Conservation (phyloP, 768 basidiomycete species). For the Naganishia friedmannii region DNA sequence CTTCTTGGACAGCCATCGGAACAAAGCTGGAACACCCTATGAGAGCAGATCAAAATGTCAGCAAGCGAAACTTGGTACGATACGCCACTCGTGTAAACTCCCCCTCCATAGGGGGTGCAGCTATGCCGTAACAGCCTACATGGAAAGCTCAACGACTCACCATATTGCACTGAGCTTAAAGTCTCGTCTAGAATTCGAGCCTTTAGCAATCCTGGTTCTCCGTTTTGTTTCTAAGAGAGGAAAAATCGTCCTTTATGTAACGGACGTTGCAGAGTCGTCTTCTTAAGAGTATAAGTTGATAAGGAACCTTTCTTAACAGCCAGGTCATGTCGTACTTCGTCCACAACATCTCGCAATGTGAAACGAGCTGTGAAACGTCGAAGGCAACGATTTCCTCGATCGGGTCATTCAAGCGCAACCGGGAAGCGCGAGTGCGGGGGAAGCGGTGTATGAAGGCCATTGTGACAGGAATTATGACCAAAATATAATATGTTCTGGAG, state of each 20-base stretch:
- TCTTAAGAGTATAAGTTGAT: too few relatives aligned
- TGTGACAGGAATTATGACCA: too few relatives aligned
- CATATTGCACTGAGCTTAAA: not conserved
- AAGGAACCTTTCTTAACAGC: too few relatives aligned
- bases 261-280: too few relatives aligned
- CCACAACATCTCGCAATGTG: too few relatives aligned
- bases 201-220: not conserved
- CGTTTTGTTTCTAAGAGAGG: not conserved
- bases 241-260: too few relatives aligned
- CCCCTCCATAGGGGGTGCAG: not conserved
- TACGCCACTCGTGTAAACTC: not conserved
- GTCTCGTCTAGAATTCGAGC: not conserved
- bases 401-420: not conserved
- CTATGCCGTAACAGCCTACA: not conserved
- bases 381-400: conserved; percentile 4
- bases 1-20: conserved; percentile 97
- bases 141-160: not conserved
- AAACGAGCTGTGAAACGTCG: not conserved
- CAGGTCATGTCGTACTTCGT: too few relatives aligned
- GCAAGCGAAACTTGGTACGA: not conserved
- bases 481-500: too few relatives aligned
- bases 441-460: not conserved
- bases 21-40: conserved; percentile 91
- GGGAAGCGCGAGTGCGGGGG: not conserved
- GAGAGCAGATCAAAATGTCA: not conserved